Conservation (phyloP, 2,329 filamentous ascomycete species). For the Ophiostoma ulmi region DNA sequence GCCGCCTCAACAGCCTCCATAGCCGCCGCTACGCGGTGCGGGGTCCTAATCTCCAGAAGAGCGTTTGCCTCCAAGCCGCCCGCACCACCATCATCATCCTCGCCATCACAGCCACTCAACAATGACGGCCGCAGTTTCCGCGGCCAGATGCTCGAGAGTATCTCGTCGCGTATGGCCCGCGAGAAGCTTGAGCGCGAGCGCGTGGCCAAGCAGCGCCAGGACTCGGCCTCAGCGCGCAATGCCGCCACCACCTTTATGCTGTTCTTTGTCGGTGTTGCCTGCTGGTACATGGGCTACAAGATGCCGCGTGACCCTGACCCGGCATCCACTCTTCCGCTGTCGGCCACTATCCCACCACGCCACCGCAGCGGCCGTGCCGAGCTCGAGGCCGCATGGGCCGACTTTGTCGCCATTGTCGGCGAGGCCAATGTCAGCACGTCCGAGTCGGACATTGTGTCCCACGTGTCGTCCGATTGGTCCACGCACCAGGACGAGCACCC, state of each 20-base stretch:
- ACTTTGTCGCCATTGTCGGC: conserved; percentile 60
- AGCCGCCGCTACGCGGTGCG: neutral
- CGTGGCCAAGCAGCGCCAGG: conserved; percentile 39
- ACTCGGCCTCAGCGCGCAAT: conserved; percentile 38
- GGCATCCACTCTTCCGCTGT: conserved; percentile 56
- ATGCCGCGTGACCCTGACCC: conserved; percentile 48
- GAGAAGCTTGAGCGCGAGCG: conserved; percentile 46
- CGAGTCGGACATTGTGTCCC: conserved; percentile 49
- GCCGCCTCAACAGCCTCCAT: neutral
- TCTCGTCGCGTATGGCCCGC: conserved; percentile 44
- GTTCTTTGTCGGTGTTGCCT: conserved; percentile 46
- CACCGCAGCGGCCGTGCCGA: conserved; percentile 58
- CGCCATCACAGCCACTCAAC: conserved; percentile 1
- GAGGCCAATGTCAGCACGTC: conserved; percentile 60
- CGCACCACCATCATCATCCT: conserved; percentile 10
- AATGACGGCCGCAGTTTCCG: conserved; percentile 39
- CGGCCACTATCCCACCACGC: conserved; percentile 44
- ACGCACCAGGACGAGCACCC: conserved; percentile 44
- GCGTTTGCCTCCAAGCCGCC: conserved; percentile 26
- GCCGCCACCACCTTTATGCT: conserved; percentile 48
- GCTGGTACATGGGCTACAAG: conserved; percentile 57
- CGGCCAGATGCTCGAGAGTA: conserved; percentile 52
- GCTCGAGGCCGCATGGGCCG: conserved; percentile 64
- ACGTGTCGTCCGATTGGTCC: conserved; percentile 60
- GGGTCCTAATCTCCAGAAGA: conserved; percentile 4